Conservation (phyloP, 2,329 filamentous ascomycete species). For the Ophiostoma ips region DNA sequence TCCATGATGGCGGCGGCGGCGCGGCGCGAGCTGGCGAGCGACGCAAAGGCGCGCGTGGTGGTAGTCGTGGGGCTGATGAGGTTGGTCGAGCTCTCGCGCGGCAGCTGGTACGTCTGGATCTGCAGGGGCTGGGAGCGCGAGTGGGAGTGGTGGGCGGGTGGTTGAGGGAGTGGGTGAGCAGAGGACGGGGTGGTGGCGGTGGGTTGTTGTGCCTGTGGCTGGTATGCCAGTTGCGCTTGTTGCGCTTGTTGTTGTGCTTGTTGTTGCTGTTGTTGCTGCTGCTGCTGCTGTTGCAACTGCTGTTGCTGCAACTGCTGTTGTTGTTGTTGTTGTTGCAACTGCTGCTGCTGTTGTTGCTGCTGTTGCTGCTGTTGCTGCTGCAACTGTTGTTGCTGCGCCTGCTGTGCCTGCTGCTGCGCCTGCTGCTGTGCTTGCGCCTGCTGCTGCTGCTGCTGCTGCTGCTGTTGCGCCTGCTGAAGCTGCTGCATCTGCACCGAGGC, state of each 20-base stretch:
- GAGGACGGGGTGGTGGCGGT: not conserved
- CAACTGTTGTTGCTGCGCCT: not conserved
- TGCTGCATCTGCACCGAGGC: not conserved
- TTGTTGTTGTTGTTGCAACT: not conserved
- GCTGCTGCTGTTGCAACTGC: not conserved
- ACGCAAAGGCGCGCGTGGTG: conserved; percentile 6
- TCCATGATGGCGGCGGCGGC: conserved; percentile 1
- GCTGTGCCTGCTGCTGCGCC: not conserved
- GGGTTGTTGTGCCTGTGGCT: not conserved
- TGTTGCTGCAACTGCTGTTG: not conserved
- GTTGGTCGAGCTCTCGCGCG: conserved; percentile 14
- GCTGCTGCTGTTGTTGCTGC: conserved; percentile 7
- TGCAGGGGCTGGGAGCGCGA: not conserved
- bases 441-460: not conserved
- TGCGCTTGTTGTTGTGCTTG: conserved; percentile 1
- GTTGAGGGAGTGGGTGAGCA: not conserved
- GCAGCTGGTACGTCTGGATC: conserved; percentile 7
- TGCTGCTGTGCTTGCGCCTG: conserved; percentile 7
- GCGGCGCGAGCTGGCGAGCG: conserved; percentile 8
- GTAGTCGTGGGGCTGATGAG: conserved; percentile 5
- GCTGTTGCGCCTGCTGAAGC: not conserved
- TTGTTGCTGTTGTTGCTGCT: not conserved
- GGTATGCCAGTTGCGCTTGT: not conserved
- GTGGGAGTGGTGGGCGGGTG: not conserved
- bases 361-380: not conserved